Percentiles rank a stretch among this genome's conserved stretches.
These are phyloP conservation scores for Myochromella boudieri DNA, from an alignment of 768 basidiomycete genomes.

Conservation along the genomic window DNA sequence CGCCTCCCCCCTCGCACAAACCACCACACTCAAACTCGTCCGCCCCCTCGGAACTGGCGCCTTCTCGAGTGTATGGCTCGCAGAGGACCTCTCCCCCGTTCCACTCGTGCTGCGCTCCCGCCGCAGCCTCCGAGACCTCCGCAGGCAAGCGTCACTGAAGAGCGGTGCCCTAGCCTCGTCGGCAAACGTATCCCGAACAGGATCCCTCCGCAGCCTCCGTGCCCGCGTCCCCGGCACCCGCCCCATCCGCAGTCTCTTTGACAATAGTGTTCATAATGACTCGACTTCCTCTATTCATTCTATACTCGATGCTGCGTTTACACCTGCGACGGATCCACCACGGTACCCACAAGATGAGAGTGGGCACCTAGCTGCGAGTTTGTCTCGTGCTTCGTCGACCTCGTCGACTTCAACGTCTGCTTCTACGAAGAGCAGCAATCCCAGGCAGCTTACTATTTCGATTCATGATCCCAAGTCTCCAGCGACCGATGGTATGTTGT, in stretches of 20 bases:
- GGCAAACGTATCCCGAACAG: slow-evolving; percentile 8
- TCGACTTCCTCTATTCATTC: neutral
- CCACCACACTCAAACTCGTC: slow-evolving; percentile 46
- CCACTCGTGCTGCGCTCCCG: slow-evolving; percentile 43
- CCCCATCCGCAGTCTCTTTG: slow-evolving; percentile 11
- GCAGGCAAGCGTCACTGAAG: slow-evolving; percentile 20
- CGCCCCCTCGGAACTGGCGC: slow-evolving; percentile 66
- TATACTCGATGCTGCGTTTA: neutral
- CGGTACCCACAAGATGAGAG: no score
- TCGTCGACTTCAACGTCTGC: slow-evolving; percentile 7
- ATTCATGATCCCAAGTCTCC: slow-evolving; percentile 7
- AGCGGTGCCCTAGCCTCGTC: slow-evolving; percentile 13
- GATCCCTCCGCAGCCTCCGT: slow-evolving; percentile 14
- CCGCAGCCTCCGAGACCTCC: slow-evolving; percentile 40
- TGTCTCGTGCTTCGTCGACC: slow-evolving; percentile 18
- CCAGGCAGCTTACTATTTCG: slow-evolving; percentile 4
- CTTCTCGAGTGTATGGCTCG: slow-evolving; percentile 78
- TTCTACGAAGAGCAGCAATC: neutral
- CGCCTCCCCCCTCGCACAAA: neutral
- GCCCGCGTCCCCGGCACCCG: slow-evolving; percentile 10
- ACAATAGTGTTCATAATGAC: neutral
- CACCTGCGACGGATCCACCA: neutral
- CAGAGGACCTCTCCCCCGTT: slow-evolving; percentile 48
- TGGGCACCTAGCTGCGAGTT: no score
- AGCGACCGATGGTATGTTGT: neutral